phyloP scores from a whole-genome alignment of 2,329 filamentous ascomycete genomes.

The Alternaria longipes region DNA sequence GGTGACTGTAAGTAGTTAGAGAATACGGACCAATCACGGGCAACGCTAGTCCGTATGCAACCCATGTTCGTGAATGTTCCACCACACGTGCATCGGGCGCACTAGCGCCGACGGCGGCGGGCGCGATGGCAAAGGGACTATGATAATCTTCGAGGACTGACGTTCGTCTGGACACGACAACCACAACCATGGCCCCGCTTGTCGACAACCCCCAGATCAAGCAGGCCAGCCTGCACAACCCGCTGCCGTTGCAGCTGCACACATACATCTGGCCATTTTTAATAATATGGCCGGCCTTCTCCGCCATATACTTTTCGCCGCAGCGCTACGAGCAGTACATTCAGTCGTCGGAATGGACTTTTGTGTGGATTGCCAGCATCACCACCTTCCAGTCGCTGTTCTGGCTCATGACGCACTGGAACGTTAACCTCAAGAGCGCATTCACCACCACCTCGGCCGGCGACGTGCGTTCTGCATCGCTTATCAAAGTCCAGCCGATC shows the following conservation, averaged over 20 bases:
- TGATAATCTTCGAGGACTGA: slow-evolving; percentile 24
- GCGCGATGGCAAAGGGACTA: slow-evolving; percentile 24
- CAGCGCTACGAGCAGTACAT: slow-evolving; percentile 92
- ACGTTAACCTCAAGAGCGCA: slow-evolving; percentile 80
- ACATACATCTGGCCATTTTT: slow-evolving; percentile 93
- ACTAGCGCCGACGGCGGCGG: slow-evolving; percentile 11
- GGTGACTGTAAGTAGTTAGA: not conserved
- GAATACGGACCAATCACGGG: slow-evolving; percentile 20
- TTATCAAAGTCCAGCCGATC: slow-evolving; percentile 92
- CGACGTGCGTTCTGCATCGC: slow-evolving; percentile 74
- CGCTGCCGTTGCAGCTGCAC: slow-evolving; percentile 81
- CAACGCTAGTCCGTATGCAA: slow-evolving; percentile 7
- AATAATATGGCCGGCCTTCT: slow-evolving; percentile 90
- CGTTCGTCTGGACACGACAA: slow-evolving; percentile 29
- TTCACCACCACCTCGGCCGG: slow-evolving; percentile 81
- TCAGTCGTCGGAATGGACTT: slow-evolving; percentile 95
- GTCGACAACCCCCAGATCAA: slow-evolving; percentile 92
- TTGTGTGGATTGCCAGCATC: slow-evolving; percentile 90
- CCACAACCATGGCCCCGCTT: slow-evolving; percentile 64
- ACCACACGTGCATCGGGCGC: slow-evolving; percentile 17
- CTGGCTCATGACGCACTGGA: slow-evolving; percentile 99
- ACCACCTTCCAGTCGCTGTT: slow-evolving; percentile 85
- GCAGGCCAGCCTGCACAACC: slow-evolving; percentile 86
- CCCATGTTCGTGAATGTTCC: slow-evolving; percentile 17
- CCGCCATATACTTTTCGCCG: slow-evolving; percentile 83